Evolutionary conservation across 495 filamentous ascomycete genomes (phyloP), one percentile per base, ranked within the genome.

Genomic region (Penicillium argentinense): DNA sequence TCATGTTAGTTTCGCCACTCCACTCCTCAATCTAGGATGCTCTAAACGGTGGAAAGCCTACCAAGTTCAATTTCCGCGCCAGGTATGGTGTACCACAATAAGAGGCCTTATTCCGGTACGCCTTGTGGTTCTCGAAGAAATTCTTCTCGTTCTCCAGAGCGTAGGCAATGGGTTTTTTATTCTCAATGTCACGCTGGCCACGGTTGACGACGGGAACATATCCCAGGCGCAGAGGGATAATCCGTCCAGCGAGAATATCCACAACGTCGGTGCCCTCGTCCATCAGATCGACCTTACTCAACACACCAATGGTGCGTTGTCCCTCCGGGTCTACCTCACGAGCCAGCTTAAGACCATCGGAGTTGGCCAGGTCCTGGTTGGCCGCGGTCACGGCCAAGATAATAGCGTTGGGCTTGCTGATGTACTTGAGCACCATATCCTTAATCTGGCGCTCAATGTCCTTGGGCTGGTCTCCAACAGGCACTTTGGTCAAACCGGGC

Each of bases 231-330:
- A 99, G 66, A 13, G 95, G 95, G 64, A 99, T 97, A 69, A 99
- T 93, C 61, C 95, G 87, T 47, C 95, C 95, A 58, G 95, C 93
- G 57, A 99, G 81, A 75, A 99, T 99, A 75, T 99, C 95, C 55
- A 99, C 93, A 13, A 99, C 95, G 63, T 99, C 95, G 26, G 95
- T 99, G 27, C 95, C 95, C 22, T 97, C 91, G 70, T 99, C 95
- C 95, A 99, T 99, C 67, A 99, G 74, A 69, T 99, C 95, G 42
- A 99, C 91, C 77, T 99, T 99, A 45, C 92, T 97, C 60, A 99
- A 79, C 54, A 99, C 95, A 76, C 95, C 95, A 51, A 99, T 99
- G 17, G 95, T 99, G 60, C 95, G 82, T 72, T 97, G 95, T 53
- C 92, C 95, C 66, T 99, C 95, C 2, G 91, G 92, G 61, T 99